phyloP scores from a whole-genome alignment of 2,329 filamentous ascomycete genomes.

The Verticillium albo-atrum region DNA sequence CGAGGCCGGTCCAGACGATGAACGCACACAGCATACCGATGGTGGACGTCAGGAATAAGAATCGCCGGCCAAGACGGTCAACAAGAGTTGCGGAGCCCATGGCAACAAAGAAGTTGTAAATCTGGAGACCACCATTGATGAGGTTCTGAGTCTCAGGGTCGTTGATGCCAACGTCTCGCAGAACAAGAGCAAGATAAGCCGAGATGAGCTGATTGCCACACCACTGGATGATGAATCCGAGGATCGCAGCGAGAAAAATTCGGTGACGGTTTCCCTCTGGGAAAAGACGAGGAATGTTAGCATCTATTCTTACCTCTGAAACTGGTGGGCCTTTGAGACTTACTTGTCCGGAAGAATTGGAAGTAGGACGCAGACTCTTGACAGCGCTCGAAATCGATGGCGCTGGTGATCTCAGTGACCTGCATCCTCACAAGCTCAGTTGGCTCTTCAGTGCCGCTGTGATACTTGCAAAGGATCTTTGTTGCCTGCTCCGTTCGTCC shows the following conservation, averaged over 20 bases:
- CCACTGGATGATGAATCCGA: constrained; percentile 57
- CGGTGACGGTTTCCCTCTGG: constrained; percentile 54
- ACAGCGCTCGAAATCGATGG: constrained; percentile 46
- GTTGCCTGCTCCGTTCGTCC: constrained; percentile 30
- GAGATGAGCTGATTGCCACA: constrained; percentile 55
- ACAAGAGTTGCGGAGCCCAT: constrained; percentile 46
- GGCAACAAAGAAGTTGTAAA: constrained; percentile 47
- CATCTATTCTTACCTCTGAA: constrained; percentile 36
- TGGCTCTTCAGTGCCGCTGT: constrained; percentile 23
- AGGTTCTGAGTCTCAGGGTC: constrained; percentile 7
- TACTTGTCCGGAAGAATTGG: constrained; percentile 1
- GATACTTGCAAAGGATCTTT: constrained; percentile 26
- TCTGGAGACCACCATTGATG: constrained; percentile 40
- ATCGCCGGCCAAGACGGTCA: constrained; percentile 50
- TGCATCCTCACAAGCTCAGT: constrained; percentile 54
- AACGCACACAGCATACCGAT: constrained; percentile 44
- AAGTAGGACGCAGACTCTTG: constrained; percentile 35
- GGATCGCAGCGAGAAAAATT: constrained; percentile 44
- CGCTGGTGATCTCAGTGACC: constrained; percentile 55
- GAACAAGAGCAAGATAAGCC: constrained; percentile 36
- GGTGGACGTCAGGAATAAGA: constrained; percentile 45
- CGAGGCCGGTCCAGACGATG: constrained; percentile 43
- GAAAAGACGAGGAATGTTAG: constrained; percentile 50
- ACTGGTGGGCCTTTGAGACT: constrained; percentile 17
- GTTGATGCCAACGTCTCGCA: constrained; percentile 36